Evolutionary conservation across 1,284 basidiomycete genomes (phyloP).

Genomic region (Malassezia obtusa): DNA sequence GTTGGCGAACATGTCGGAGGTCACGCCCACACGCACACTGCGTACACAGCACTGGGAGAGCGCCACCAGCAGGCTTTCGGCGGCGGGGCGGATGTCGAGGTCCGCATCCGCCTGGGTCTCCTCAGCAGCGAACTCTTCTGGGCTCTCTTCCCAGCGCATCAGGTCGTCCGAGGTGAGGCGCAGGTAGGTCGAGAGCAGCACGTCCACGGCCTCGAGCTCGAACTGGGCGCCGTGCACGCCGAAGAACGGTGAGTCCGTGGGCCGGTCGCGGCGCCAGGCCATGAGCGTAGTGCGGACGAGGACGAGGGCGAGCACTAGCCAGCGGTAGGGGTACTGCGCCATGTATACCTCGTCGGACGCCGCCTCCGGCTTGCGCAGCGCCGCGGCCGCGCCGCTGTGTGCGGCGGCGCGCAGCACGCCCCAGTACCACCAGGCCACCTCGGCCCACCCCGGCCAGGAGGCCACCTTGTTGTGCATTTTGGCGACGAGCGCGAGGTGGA

Average conservation of each 20-base stretch:
- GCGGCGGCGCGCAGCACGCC: constrained; percentile 18
- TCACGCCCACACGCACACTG: constrained; percentile 12
- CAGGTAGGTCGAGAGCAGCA: constrained; percentile 34
- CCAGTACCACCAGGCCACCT: constrained; percentile 46
- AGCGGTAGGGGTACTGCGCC: constrained; percentile 32
- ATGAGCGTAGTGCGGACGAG: constrained; percentile 31
- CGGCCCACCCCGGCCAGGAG: constrained; percentile 40
- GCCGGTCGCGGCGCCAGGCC: constrained; percentile 32
- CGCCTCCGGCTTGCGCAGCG: constrained; percentile 24
- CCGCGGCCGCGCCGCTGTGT: constrained; percentile 20
- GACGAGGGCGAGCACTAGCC: constrained; percentile 38
- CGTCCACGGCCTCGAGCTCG: constrained; percentile 29
- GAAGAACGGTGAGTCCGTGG: constrained; percentile 23
- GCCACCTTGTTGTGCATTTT: constrained; percentile 37
- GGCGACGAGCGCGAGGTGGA: constrained; percentile 37
- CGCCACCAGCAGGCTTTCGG: constrained; percentile 35
- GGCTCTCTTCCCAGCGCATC: constrained; percentile 32
- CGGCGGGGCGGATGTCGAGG: constrained; percentile 42
- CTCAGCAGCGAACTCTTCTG: constrained; percentile 38
- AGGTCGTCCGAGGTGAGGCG: constrained; percentile 34
- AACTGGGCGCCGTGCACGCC: constrained; percentile 23
- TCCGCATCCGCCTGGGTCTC: constrained; percentile 36
- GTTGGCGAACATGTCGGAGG: background rate
- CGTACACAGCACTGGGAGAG: constrained; percentile 28
- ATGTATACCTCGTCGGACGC: constrained; percentile 20